A percentile compares a stretch with the other conserved stretches of the same genome.
phyloP scores from a whole-genome alignment of 768 basidiomycete species.

The Suillus luteus region DNA sequence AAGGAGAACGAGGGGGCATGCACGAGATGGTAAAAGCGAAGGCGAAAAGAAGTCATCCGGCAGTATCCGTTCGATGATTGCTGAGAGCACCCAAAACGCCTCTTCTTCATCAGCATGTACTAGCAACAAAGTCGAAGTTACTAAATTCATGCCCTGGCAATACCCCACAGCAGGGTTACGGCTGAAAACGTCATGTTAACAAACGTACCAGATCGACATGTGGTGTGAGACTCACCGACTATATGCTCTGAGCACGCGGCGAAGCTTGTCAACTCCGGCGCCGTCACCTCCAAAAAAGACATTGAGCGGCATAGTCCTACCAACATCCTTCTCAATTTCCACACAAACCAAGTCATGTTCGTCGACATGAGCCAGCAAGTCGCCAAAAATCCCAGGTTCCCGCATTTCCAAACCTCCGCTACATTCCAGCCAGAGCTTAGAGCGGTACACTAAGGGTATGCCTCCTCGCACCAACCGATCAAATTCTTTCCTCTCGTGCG shows the following conservation, averaged over 20 bases:
- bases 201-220: background rate
- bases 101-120: slow-evolving; percentile 96
- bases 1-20: slow-evolving; percentile 87
- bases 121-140: slow-evolving; percentile 91
- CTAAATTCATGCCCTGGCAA: slow-evolving; percentile 94
- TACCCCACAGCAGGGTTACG: slow-evolving; percentile 93
- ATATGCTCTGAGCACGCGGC: slow-evolving; percentile 89
- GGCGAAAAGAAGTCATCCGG: slow-evolving; percentile 95
- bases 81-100: slow-evolving; percentile 92
- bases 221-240: slow-evolving; percentile 63
- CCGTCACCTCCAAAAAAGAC: slow-evolving; percentile 98
- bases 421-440: slow-evolving; percentile 92
- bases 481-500: slow-evolving; percentile 78
- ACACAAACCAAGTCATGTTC: slow-evolving; percentile 50
- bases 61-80: slow-evolving; percentile 85
- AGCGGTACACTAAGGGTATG: slow-evolving; percentile 85
- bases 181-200: slow-evolving; percentile 39
- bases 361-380: slow-evolving; percentile 63
- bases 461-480: slow-evolving; percentile 79
- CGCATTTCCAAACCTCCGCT: slow-evolving; percentile 90
- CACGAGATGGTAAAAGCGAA: slow-evolving; percentile 86
- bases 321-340: slow-evolving; percentile 97
- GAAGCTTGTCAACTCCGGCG: slow-evolving; percentile 87
- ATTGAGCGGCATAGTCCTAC: slow-evolving; percentile 89
- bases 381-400: slow-evolving; percentile 88